These are phyloP conservation scores for Hyparrhenia diplandra DNA, from an alignment of 176 grass and related monocot genomes.

Conservation along the genomic window DNA sequence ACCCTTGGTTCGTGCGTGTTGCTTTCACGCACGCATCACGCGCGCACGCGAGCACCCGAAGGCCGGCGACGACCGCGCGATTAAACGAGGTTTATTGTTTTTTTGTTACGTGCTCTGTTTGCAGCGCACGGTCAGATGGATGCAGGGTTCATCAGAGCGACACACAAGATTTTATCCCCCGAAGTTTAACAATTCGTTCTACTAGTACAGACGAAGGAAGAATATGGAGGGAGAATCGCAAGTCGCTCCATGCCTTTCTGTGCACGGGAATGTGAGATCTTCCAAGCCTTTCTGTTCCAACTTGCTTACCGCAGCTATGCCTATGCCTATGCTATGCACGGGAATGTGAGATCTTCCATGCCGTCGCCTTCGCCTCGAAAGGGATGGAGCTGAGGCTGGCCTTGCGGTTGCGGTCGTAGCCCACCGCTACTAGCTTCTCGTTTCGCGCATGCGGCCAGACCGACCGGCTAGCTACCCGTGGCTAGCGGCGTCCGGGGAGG, in stretches of 20 bases:
- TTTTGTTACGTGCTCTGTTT: too few species aligned
- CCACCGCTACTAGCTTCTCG: constrained; percentile 1
- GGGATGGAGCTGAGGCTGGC: not conserved
- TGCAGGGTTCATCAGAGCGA: too few species aligned
- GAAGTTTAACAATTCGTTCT: too few species aligned
- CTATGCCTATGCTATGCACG: not conserved
- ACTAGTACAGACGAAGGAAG: too few species aligned
- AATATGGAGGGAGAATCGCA: not conserved
- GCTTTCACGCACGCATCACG: constrained; percentile 11
- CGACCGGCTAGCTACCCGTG: not conserved
- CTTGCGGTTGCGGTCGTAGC: not conserved
- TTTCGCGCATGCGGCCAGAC: not conserved
- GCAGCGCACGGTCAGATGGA: too few species aligned
- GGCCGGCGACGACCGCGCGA: not conserved
- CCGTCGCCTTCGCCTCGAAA: not conserved
- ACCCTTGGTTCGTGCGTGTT: not conserved
- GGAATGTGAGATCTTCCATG: not conserved
- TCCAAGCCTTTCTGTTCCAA: not conserved
- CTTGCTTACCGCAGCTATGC: not conserved
- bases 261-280: too few species aligned
- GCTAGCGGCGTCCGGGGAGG: too few species aligned
- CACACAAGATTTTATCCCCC: too few species aligned
- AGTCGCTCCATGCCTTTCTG: not conserved
- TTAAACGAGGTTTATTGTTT: too few species aligned
- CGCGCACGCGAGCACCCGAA: not conserved